Percentiles rank a stretch among this genome's conserved stretches.
Evolutionary conservation across 106 monocot species (phyloP).

Genomic region (Allium sativum): DNA sequence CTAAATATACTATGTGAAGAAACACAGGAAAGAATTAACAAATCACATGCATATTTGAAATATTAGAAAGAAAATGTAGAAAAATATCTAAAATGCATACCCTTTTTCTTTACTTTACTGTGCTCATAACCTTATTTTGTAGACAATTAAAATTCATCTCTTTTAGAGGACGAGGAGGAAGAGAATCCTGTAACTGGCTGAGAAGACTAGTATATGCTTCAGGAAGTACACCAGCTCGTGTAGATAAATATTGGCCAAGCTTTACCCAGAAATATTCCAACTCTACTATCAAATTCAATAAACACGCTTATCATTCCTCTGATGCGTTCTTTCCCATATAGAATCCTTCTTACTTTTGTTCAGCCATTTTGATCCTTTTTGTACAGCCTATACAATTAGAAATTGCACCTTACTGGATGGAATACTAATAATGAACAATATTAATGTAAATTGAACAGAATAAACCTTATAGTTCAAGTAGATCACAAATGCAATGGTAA

Average conservation of each 20-base stretch:
- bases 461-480: conserved; percentile 94
- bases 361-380: conserved; percentile 66
- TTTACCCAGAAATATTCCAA: conserved; percentile 97
- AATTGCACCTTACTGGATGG: background rate
- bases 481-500: conserved; percentile 58
- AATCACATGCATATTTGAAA: too few relatives aligned
- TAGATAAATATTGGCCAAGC: conserved; percentile 92
- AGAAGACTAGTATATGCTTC: conserved; percentile 69
- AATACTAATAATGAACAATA: background rate
- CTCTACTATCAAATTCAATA: conserved; percentile 83
- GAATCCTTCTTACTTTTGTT: conserved; percentile 32
- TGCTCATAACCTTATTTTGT: too few relatives aligned
- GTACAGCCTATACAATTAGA: conserved; percentile 39
- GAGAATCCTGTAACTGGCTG: conserved; percentile 90
- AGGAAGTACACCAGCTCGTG: conserved; percentile 91
- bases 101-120: too few relatives aligned
- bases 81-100: too few relatives aligned
- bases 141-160: conserved; percentile 36
- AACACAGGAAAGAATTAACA: too few relatives aligned
- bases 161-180: conserved; percentile 77
- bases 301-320: conserved; percentile 73
- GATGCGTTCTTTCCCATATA: conserved; percentile 76
- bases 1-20: too few relatives aligned
- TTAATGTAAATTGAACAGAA: background rate
- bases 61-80: too few relatives aligned